Conservation (phyloP, 768 basidiomycete species). For the Suillus discolor region DNA sequence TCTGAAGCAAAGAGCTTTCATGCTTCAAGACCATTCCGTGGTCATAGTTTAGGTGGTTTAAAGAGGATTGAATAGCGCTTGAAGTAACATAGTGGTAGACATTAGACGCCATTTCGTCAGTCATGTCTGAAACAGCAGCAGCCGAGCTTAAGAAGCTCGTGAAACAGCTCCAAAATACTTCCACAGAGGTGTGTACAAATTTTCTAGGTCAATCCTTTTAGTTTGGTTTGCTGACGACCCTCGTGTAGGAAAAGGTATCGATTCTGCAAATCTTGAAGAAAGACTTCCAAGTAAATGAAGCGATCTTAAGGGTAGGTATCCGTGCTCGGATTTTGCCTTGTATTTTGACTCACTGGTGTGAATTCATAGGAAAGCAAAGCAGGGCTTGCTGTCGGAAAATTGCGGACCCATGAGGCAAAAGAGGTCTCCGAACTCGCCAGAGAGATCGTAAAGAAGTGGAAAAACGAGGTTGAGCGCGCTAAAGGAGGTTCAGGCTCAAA, state of each 20-base stretch:
- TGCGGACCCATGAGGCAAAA: conserved; percentile 71
- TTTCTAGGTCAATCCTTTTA: conserved; percentile 41
- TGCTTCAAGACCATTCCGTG: conserved; percentile 1
- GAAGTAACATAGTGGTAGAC: conserved; percentile 20
- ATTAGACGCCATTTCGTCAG: conserved; percentile 19
- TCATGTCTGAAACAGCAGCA: conserved; percentile 39
- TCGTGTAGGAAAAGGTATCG: conserved; percentile 59
- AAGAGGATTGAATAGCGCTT: conserved; percentile 8
- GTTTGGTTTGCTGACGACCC: conserved; percentile 31
- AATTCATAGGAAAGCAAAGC: conserved; percentile 81
- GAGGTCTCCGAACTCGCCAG: conserved; percentile 83
- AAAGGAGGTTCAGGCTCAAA: conserved; percentile 37
- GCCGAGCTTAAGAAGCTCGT: conserved; percentile 79
- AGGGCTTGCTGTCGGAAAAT: conserved; percentile 90
- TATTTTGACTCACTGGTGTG: neutral
- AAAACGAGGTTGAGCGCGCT: conserved; percentile 78
- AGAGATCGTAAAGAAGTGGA: conserved; percentile 92
- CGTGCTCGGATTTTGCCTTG: conserved; percentile 13
- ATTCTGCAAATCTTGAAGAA: conserved; percentile 66
- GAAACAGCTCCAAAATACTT: conserved; percentile 72
- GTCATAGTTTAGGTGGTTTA: conserved; percentile 2
- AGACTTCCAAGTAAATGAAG: conserved; percentile 69
- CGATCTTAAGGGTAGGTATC: conserved; percentile 68
- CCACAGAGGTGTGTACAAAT: conserved; percentile 54
- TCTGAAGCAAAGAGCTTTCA: conserved; percentile 1